phyloP scores from a whole-genome alignment of 306 rosid species.

The Canavalia gladiata region DNA sequence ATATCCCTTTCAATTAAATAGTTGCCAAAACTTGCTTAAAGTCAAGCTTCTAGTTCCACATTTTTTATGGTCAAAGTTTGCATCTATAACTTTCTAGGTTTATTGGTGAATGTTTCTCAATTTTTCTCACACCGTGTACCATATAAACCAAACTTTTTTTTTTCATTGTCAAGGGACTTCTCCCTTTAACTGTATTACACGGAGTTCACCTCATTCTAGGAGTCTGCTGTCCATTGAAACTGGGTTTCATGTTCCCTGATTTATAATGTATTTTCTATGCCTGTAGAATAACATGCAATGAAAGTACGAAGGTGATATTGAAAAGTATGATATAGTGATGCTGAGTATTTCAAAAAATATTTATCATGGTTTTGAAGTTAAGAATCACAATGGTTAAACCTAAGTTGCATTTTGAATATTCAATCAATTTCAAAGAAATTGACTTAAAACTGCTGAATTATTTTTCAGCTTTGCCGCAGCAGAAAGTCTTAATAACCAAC shows the following conservation, averaged over 20 bases:
- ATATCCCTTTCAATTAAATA: background rate
- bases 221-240: background rate
- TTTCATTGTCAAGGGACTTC: slow-evolving; percentile 1
- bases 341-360: background rate
- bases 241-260: background rate
- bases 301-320: background rate
- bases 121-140: background rate
- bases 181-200: background rate
- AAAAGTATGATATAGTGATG: background rate
- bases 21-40: slow-evolving; percentile 21
- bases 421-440: slow-evolving; percentile 11
- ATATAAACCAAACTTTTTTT: slow-evolving; percentile 8
- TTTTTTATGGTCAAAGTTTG: background rate
- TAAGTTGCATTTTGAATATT: slow-evolving; percentile 1
- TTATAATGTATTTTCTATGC: background rate
- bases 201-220: background rate
- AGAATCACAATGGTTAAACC: background rate
- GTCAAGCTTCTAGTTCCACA: background rate
- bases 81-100: background rate
- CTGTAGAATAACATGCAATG: background rate
- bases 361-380: slow-evolving; percentile 8
- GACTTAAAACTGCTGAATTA: slow-evolving; percentile 28
- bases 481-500: slow-evolving; percentile 64
- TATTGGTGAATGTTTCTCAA: slow-evolving; percentile 9
- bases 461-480: slow-evolving; percentile 55